Evolutionary conservation across 768 basidiomycete genomes (phyloP), one percentile per base, ranked within the genome.

Genomic region (Trametes coccinea): DNA sequence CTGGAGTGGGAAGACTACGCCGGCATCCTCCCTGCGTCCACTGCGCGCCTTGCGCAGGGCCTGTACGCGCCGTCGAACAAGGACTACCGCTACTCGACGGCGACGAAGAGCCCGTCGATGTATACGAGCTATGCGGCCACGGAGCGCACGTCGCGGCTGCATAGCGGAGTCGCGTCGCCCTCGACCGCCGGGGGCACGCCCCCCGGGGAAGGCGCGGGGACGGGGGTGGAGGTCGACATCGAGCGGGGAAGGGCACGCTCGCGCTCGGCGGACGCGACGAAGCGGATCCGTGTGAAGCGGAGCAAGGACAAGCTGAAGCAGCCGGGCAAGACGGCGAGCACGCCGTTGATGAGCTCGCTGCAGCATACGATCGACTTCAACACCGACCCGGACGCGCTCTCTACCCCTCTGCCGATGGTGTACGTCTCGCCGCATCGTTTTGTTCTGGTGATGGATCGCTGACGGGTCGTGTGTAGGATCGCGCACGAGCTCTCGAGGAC

Each of bases 361-460:
- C 79, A 85, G 67, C 77, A 80, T 57, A 82, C 81, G 53, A 77
- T 89, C 29, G 83, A 92, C 64, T 83, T 88, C 70, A 80, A 85
- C 65, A 71, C 82, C 16, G 79, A 81, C 71, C 79, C 84, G 45
- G 78, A 85, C 59, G 79, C 80, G 54, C 77, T 83, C 43, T 87
- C 69, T 1, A 78, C 95, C 58, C 94, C 95, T 14, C 76, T 98
- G 59, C 94, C 96, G 49, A 80, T 94, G 47, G 79, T 91, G 87
- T 91, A 68, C 63, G 80, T 78, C 22, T 43, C 66, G n/a, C 22
- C 22, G 22, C 22, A 22, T 0, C 22, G 53, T 60, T 22, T 14
- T 53, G 5, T 30, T 9, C 39, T 13, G 39, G 14, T 9, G 2
- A 6, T 3, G 30, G 50, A 40, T 39, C 44, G 39, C 54, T 61